These are phyloP conservation scores for Dryadomyces sulphureus DNA, from an alignment of 2,329 filamentous ascomycete genomes.

Conservation along the genomic window DNA sequence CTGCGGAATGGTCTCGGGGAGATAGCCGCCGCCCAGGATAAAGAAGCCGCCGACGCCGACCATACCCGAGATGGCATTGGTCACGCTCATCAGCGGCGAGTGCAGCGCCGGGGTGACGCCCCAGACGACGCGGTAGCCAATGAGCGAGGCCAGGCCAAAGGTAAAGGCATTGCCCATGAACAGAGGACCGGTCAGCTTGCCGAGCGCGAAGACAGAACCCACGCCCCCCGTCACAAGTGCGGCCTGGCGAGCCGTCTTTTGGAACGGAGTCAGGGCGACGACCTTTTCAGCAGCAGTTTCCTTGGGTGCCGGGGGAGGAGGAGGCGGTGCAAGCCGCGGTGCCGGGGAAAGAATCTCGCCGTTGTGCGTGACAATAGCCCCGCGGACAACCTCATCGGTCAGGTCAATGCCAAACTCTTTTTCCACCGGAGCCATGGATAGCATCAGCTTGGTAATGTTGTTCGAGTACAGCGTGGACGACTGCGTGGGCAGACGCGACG, in stretches of 20 bases:
- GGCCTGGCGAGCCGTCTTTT: slow-evolving; percentile 65
- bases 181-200: slow-evolving; percentile 65
- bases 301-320: slow-evolving; percentile 35
- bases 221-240: slow-evolving; percentile 62
- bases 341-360: slow-evolving; percentile 64
- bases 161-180: slow-evolving; percentile 86
- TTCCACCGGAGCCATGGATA: slow-evolving; percentile 66
- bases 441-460: slow-evolving; percentile 78
- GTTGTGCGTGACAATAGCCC: slow-evolving; percentile 67
- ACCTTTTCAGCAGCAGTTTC: slow-evolving; percentile 40
- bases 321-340: slow-evolving; percentile 50
- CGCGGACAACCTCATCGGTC: slow-evolving; percentile 71
- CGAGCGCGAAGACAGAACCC: slow-evolving; percentile 58
- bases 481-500: slow-evolving; percentile 74
- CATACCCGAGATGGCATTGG: slow-evolving; percentile 84
- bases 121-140: slow-evolving; percentile 83
- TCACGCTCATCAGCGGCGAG: slow-evolving; percentile 83
- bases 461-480: slow-evolving; percentile 85
- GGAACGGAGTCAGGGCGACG: slow-evolving; percentile 65
- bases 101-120: slow-evolving; percentile 72
- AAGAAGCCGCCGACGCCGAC: slow-evolving; percentile 81
- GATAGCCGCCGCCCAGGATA: slow-evolving; percentile 68
- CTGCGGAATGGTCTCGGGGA: slow-evolving; percentile 68
- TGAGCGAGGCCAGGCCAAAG: slow-evolving; percentile 68
- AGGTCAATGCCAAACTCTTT: slow-evolving; percentile 71